Evolutionary conservation across 768 basidiomycete species (phyloP).

Genomic region (Hericium erinaceus): DNA sequence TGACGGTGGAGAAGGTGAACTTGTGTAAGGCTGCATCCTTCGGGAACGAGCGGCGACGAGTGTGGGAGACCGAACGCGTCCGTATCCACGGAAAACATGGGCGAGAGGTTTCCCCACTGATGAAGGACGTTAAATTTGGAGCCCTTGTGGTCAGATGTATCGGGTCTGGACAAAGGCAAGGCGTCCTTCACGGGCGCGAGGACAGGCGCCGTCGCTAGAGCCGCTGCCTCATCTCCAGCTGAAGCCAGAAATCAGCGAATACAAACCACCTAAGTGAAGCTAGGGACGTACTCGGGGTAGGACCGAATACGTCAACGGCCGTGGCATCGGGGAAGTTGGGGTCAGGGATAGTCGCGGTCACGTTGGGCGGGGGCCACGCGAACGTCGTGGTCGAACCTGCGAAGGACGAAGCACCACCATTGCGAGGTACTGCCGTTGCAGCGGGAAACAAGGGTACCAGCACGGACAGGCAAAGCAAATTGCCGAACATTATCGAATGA

Average conservation of each 20-base stretch:
- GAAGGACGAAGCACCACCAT: conserved; percentile 25
- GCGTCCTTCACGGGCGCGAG: conserved; percentile 26
- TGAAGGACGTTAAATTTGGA: conserved; percentile 33
- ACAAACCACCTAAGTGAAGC: neutral
- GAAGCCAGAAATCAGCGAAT: neutral
- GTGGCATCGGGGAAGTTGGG: conserved; percentile 32
- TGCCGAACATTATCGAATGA: neutral
- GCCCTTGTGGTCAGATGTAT: conserved; percentile 23
- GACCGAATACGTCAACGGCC: conserved; percentile 35
- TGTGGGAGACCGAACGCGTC: conserved; percentile 35
- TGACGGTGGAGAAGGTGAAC: conserved; percentile 34
- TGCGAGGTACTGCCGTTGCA: neutral
- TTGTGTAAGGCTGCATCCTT: conserved; percentile 36
- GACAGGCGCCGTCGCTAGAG: conserved; percentile 26
- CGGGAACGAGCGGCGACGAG: conserved; percentile 36
- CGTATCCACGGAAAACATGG: conserved; percentile 40
- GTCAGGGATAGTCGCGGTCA: conserved; percentile 22
- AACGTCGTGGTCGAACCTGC: conserved; percentile 34
- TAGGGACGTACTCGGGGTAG: conserved; percentile 34
- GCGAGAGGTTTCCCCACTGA: conserved; percentile 39
- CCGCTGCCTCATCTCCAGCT: conserved; percentile 22
- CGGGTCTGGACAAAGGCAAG: conserved; percentile 35
- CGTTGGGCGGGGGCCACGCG: conserved; percentile 32
- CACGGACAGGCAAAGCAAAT: neutral
- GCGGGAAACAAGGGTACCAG: neutral